A percentile compares a stretch with the other conserved stretches of the same genome.
Evolutionary conservation across 257 asterid species (phyloP).

Genomic region (Misopates orontium): DNA sequence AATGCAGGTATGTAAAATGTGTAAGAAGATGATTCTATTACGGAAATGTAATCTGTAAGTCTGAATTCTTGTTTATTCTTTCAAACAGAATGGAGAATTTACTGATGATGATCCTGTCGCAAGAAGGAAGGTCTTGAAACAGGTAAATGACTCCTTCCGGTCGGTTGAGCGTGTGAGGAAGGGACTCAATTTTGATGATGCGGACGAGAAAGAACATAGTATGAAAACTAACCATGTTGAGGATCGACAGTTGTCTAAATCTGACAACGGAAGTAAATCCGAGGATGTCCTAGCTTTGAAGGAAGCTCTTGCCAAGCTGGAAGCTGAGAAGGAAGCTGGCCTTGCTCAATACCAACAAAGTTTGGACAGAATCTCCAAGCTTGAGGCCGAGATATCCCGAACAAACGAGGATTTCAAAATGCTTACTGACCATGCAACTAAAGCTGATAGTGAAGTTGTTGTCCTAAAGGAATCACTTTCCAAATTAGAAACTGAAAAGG

Average conservation of each 20-base stretch:
- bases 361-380: conserved; percentile 61
- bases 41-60: conserved; percentile 15
- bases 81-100: conserved; percentile 53
- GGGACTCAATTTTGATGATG: conserved; percentile 70
- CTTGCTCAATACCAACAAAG: conserved; percentile 62
- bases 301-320: conserved; percentile 72
- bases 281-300: conserved; percentile 60
- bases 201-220: conserved; percentile 47
- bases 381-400: conserved; percentile 63
- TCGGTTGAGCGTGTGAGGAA: no score
- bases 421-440: conserved; percentile 62
- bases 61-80: conserved; percentile 27
- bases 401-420: conserved; percentile 59
- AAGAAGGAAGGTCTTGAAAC: conserved; percentile 39
- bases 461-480: conserved; percentile 58
- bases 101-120: conserved; percentile 45
- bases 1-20: conserved; percentile 42
- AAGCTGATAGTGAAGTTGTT: conserved; percentile 76
- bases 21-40: conserved; percentile 33
- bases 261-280: conserved; percentile 39
- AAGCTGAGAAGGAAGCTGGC: conserved; percentile 90
- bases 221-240: conserved; percentile 20
- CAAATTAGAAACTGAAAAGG: conserved; percentile 70
- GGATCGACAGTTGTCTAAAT: conserved; percentile 24
- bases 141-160: no score